phyloP scores from a whole-genome alignment of 2,329 filamentous ascomycete genomes.

The Penicillium italicum region DNA sequence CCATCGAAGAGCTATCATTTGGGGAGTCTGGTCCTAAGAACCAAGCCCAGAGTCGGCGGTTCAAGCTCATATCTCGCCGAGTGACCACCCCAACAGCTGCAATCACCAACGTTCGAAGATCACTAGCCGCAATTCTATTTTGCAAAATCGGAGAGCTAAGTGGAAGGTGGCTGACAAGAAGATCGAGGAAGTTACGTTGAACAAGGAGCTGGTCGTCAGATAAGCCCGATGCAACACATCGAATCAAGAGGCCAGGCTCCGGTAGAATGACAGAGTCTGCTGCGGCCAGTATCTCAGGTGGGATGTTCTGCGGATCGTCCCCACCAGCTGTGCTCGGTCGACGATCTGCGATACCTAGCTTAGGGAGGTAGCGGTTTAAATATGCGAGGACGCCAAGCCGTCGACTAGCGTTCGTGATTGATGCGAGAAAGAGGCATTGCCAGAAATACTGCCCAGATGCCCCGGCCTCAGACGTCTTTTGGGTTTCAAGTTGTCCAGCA shows the following conservation, averaged over 20 bases:
- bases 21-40: slow-evolving; percentile 74
- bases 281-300: slow-evolving; percentile 33
- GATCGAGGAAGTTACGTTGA: slow-evolving; percentile 87
- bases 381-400: slow-evolving; percentile 86
- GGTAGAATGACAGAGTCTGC: slow-evolving; percentile 58
- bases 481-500: slow-evolving; percentile 51
- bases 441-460: slow-evolving; percentile 85
- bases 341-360: slow-evolving; percentile 51
- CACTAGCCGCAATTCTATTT: slow-evolving; percentile 64
- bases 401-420: slow-evolving; percentile 82
- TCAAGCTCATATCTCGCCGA: slow-evolving; percentile 92
- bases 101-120: slow-evolving; percentile 75
- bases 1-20: slow-evolving; percentile 33
- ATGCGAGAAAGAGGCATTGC: slow-evolving; percentile 94
- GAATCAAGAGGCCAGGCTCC: slow-evolving; percentile 83
- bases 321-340: slow-evolving; percentile 30
- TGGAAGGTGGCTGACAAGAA: slow-evolving; percentile 86
- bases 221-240: slow-evolving; percentile 88
- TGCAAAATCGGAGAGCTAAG: slow-evolving; percentile 79
- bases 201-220: slow-evolving; percentile 84
- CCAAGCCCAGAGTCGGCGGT: slow-evolving; percentile 93
- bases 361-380: slow-evolving; percentile 73
- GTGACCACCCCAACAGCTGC: slow-evolving; percentile 85
- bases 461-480: slow-evolving; percentile 50
- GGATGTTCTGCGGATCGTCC: slow-evolving; percentile 24